These are phyloP conservation scores for Bruguiera hainesii DNA, from an alignment of 441 rosid species.

Conservation along the genomic window DNA sequence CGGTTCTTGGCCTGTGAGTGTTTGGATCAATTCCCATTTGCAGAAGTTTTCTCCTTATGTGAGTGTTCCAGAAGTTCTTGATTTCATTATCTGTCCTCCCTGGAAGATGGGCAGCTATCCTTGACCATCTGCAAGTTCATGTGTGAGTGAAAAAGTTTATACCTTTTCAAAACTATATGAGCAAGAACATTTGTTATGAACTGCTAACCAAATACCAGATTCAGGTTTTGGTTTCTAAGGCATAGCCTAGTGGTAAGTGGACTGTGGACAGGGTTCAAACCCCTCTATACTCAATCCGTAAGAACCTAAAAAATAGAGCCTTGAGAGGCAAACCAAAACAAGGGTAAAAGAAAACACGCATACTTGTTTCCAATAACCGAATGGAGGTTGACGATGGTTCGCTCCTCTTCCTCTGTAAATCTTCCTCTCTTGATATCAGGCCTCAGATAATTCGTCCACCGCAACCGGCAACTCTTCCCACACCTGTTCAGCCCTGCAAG, in stretches of 20 bases:
- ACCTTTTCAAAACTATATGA: background rate
- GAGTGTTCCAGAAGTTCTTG: constrained; percentile 83
- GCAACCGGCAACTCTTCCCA: constrained; percentile 74
- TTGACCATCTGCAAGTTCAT: constrained; percentile 57
- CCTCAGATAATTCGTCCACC: constrained; percentile 79
- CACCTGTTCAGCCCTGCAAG: constrained; percentile 67
- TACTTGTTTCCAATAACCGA: constrained; percentile 77
- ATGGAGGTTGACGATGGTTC: constrained; percentile 61
- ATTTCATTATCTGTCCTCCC: constrained; percentile 79
- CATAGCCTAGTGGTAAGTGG: too few relatives aligned
- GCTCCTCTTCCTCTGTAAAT: constrained; percentile 68
- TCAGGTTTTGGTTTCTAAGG: too few relatives aligned
- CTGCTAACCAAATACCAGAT: too few relatives aligned
- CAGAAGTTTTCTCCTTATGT: constrained; percentile 65
- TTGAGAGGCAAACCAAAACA: background rate
- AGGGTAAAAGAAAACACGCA: background rate
- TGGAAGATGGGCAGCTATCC: constrained; percentile 58
- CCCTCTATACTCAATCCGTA: background rate
- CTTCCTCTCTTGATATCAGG: constrained; percentile 82
- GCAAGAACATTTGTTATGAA: background rate
- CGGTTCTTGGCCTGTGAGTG: constrained; percentile 72
- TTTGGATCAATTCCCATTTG: constrained; percentile 78
- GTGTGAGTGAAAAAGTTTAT: background rate
- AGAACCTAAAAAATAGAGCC: background rate
- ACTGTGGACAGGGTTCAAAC: too few relatives aligned